Evolutionary conservation across 1,284 basidiomycete genomes (phyloP).

Genomic region (Sanghuangporus sanghuang): DNA sequence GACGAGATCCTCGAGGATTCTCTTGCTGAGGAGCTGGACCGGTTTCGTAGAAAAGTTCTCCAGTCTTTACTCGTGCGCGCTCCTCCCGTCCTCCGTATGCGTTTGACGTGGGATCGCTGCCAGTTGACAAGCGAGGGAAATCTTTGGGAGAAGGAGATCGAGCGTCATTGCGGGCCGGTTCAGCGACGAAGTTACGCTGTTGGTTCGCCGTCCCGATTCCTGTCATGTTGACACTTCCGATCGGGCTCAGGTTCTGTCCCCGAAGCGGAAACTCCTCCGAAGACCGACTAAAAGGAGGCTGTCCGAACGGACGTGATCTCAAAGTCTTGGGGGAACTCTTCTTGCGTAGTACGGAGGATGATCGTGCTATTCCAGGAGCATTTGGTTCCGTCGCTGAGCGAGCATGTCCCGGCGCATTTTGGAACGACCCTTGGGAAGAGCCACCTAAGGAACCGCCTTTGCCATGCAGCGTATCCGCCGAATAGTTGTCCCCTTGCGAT

Average conservation of each 20-base stretch:
- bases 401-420: slow-evolving; percentile 23
- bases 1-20: background rate
- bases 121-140: slow-evolving; percentile 14
- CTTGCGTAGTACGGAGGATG: slow-evolving; percentile 13
- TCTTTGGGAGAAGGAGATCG: background rate
- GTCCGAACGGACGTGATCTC: slow-evolving; percentile 28
- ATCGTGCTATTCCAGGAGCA: background rate
- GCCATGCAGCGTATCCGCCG: slow-evolving; percentile 12
- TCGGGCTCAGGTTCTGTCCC: slow-evolving; percentile 33
- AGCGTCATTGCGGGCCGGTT: background rate
- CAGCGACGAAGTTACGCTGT: slow-evolving; percentile 16
- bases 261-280: slow-evolving; percentile 19
- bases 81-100: background rate
- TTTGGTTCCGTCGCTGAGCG: slow-evolving; percentile 16
- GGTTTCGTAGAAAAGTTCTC: slow-evolving; percentile 16
- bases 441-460: slow-evolving; percentile 1
- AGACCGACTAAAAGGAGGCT: slow-evolving; percentile 2
- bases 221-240: slow-evolving; percentile 57
- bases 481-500: slow-evolving; percentile 23
- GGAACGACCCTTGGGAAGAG: background rate
- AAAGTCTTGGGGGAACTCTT: slow-evolving; percentile 32
- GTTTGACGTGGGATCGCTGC: background rate
- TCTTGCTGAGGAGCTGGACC: background rate
- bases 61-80: slow-evolving; percentile 7
- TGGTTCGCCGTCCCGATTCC: slow-evolving; percentile 47